Conservation (phyloP, 495 filamentous ascomycete genomes). For the Apodospora peruviana region DNA sequence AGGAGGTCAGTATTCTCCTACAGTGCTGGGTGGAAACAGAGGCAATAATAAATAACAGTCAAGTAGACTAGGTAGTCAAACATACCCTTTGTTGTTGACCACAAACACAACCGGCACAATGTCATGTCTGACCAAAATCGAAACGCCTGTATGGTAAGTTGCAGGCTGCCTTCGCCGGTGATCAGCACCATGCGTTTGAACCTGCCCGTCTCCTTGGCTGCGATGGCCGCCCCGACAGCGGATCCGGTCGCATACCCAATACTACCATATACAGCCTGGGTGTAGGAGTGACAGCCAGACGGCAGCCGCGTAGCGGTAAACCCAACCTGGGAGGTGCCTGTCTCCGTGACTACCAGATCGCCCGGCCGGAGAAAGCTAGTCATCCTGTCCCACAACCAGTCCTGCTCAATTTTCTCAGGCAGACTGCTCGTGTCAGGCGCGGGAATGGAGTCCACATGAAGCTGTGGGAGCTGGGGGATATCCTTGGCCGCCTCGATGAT, state of each 20-base stretch:
- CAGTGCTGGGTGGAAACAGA: too few species aligned
- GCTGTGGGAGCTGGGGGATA: slow-evolving; percentile 7
- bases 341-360: slow-evolving; percentile 46
- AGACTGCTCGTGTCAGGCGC: neutral
- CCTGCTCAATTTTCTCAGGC: slow-evolving; percentile 20
- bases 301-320: slow-evolving; percentile 25
- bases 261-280: slow-evolving; percentile 32
- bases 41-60: too few species aligned
- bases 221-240: slow-evolving; percentile 29
- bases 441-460: neutral
- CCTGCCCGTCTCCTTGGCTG: slow-evolving; percentile 20
- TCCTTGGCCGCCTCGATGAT: slow-evolving; percentile 18
- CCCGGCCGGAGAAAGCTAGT: slow-evolving; percentile 36
- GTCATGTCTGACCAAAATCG: slow-evolving; percentile 26
- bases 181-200: slow-evolving; percentile 29
- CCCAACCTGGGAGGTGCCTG: slow-evolving; percentile 35
- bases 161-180: slow-evolving; percentile 37
- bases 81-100: slow-evolving; percentile 41
- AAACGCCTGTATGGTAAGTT: slow-evolving; percentile 38
- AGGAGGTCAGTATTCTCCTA: too few species aligned
- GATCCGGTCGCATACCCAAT: slow-evolving; percentile 39
- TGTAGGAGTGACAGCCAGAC: slow-evolving; percentile 19
- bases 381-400: slow-evolving; percentile 31
- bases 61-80: too few species aligned
- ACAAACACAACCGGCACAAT: slow-evolving; percentile 38